Evolutionary conservation across 2,329 filamentous ascomycete species (phyloP).

Genomic region (Fusarium redolens): DNA sequence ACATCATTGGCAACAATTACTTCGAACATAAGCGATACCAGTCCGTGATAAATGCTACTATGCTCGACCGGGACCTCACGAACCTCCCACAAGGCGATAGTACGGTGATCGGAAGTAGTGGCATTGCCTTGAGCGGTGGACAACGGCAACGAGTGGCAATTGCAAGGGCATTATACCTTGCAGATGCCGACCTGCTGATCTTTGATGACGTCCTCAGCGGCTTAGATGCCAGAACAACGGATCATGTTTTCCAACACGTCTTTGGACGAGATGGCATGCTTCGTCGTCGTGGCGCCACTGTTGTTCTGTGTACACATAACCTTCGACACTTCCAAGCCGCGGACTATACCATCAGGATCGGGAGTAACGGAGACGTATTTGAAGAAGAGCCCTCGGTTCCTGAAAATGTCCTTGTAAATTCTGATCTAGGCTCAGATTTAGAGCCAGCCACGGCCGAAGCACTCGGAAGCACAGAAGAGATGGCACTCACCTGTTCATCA

Average conservation of each 20-base stretch:
- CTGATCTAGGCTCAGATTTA: neutral
- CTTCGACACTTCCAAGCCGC: conserved; percentile 14
- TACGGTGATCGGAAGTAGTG: conserved; percentile 53
- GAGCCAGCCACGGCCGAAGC: neutral
- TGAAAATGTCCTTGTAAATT: neutral
- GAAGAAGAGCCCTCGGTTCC: neutral
- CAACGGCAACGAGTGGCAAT: conserved; percentile 53
- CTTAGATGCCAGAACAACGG: conserved; percentile 57
- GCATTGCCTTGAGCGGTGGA: conserved; percentile 56
- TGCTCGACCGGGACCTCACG: conserved; percentile 47
- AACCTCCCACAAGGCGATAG: conserved; percentile 50
- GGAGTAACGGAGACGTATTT: neutral
- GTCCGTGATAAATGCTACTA: conserved; percentile 48
- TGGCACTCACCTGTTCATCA: accelerated
- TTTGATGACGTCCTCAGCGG: conserved; percentile 60
- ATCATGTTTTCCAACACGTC: conserved; percentile 55
- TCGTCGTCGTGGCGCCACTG: conserved; percentile 51
- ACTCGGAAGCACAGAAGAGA: too few species aligned
- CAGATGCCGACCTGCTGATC: conserved; percentile 51
- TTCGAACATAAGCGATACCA: conserved; percentile 48
- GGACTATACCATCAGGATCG: neutral
- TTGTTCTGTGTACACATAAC: conserved; percentile 53
- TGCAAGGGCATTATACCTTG: conserved; percentile 58
- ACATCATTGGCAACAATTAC: conserved; percentile 50
- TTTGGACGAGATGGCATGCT: conserved; percentile 56